phyloP scores from a whole-genome alignment of 768 basidiomycete genomes.

The Boletus sensibilis region DNA sequence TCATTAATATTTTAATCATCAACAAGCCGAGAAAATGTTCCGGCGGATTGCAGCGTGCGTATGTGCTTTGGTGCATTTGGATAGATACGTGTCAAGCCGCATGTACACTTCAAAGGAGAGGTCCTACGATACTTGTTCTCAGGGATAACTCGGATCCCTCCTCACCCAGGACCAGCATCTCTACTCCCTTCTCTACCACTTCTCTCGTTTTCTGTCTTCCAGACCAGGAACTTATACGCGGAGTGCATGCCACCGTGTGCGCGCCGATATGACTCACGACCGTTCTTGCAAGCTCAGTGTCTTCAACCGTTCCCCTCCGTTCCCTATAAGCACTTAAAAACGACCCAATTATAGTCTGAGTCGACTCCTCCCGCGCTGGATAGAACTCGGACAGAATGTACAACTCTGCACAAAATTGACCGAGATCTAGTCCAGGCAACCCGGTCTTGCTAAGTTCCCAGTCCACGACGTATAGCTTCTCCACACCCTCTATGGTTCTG shows the following conservation, averaged over 20 bases:
- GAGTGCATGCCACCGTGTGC: slow-evolving; percentile 53
- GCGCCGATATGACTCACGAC: slow-evolving; percentile 51
- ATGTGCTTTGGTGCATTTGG: not conserved
- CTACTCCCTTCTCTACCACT: slow-evolving; percentile 50
- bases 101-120: slow-evolving; percentile 13
- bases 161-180: slow-evolving; percentile 39
- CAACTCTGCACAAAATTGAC: slow-evolving; percentile 65
- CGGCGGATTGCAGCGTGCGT: not conserved
- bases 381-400: slow-evolving; percentile 49
- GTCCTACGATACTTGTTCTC: slow-evolving; percentile 31
- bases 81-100: not conserved
- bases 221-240: slow-evolving; percentile 48
- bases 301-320: slow-evolving; percentile 11
- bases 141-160: slow-evolving; percentile 28
- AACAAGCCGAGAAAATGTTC: not conserved
- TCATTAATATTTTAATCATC: too few relatives aligned
- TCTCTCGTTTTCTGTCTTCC: slow-evolving; percentile 45
- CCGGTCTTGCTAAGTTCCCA: slow-evolving; percentile 66
- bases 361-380: slow-evolving; percentile 37
- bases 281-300: slow-evolving; percentile 32
- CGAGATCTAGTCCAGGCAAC: slow-evolving; percentile 56
- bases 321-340: slow-evolving; percentile 49
- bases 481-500: slow-evolving; percentile 30
- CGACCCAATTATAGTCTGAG: slow-evolving; percentile 37
- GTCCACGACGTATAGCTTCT: slow-evolving; percentile 52